Percentiles rank a stretch among this genome's conserved stretches.
These are phyloP conservation scores for Nannochloropsis gaditana DNA, from an alignment of 108 stramenopile genomes.

Conservation along the genomic window DNA sequence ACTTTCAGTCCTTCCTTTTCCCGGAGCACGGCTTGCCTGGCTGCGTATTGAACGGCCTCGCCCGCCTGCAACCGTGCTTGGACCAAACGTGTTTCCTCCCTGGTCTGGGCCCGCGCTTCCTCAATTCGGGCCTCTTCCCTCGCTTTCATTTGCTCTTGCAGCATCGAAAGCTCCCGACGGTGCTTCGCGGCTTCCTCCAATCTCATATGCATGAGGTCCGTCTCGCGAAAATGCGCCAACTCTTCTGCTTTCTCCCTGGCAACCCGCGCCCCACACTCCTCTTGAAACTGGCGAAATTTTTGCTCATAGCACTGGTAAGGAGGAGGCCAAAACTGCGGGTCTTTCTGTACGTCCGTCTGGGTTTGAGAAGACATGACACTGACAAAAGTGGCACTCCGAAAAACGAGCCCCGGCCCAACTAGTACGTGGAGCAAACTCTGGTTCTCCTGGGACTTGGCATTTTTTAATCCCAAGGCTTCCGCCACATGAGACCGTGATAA, in stretches of 20 bases:
- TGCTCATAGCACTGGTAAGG: background rate
- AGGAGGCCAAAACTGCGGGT: background rate
- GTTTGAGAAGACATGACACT: background rate
- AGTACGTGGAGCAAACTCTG: slow-evolving; percentile 2
- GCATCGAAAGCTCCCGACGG: background rate
- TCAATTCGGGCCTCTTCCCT: background rate
- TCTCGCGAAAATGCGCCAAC: slow-evolving; percentile 4
- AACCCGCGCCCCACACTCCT: slow-evolving; percentile 4
- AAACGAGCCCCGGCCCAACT: background rate
- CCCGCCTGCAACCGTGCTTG: background rate
- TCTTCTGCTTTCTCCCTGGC: background rate
- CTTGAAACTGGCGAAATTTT: background rate
- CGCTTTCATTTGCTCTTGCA: background rate
- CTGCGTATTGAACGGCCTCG: background rate
- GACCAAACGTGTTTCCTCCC: background rate
- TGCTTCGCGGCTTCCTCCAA: slow-evolving; percentile 19
- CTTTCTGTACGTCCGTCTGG: background rate
- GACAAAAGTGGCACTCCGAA: background rate
- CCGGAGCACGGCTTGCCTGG: background rate
- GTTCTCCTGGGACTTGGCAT: background rate
- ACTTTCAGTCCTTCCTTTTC: background rate
- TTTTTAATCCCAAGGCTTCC: background rate
- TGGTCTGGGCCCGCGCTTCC: background rate
- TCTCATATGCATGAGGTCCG: background rate
- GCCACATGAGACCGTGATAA: background rate